A percentile compares a stretch with the other conserved stretches of the same genome.
These are phyloP conservation scores for Globisporangium nunn DNA, from an alignment of 352 stramenopile species.

Conservation along the genomic window DNA sequence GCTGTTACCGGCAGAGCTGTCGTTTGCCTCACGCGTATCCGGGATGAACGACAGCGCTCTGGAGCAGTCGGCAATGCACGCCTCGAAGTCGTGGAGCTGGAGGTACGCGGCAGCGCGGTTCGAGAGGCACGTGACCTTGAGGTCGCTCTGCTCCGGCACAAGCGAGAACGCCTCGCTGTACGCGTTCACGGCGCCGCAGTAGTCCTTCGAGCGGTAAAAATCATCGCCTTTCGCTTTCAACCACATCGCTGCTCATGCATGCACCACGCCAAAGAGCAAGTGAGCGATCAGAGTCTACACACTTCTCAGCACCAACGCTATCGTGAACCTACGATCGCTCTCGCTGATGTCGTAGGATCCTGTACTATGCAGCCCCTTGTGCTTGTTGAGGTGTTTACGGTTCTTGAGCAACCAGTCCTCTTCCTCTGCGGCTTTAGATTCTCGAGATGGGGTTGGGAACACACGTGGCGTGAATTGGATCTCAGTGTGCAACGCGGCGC, in stretches of 20 bases:
- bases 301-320: too few species aligned
- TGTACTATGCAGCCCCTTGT: constrained; percentile 46
- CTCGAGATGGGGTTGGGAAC: constrained; percentile 68
- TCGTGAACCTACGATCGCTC: constrained; percentile 52
- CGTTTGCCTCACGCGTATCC: constrained; percentile 32
- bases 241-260: constrained; percentile 46
- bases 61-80: constrained; percentile 64
- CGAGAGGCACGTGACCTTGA: constrained; percentile 49
- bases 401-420: constrained; percentile 84
- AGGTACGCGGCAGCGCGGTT: constrained; percentile 65
- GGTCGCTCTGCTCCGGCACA: constrained; percentile 25
- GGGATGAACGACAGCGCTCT: constrained; percentile 57
- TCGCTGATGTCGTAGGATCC: constrained; percentile 77
- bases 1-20: constrained; percentile 9
- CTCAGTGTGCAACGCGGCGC: constrained; percentile 31
- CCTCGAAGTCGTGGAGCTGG: constrained; percentile 47
- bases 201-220: constrained; percentile 69
- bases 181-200: constrained; percentile 55
- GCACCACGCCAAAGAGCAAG: neutral
- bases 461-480: constrained; percentile 73
- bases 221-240: constrained; percentile 85
- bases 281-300: too few species aligned
- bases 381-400: constrained; percentile 64
- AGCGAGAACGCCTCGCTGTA: constrained; percentile 56
- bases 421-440: constrained; percentile 77